Percentiles rank a stretch among this genome's conserved stretches.
Conservation (phyloP, 148 eudicot genomes). For the Nepenthes gracilis region DNA sequence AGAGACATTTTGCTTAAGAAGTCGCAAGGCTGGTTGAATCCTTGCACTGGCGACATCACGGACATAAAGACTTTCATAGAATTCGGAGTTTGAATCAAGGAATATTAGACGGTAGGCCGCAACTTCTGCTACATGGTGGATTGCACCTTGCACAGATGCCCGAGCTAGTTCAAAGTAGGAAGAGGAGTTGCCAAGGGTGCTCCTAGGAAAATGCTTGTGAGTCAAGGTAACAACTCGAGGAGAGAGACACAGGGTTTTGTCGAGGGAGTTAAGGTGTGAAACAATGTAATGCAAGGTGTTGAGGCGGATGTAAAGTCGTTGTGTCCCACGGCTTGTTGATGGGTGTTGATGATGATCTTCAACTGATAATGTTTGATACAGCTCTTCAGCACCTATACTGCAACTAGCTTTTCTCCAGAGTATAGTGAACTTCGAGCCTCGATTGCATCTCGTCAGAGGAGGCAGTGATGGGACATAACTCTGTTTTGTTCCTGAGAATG, state of each 20-base stretch:
- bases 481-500: slow-evolving; percentile 68
- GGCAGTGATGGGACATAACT: slow-evolving; percentile 88
- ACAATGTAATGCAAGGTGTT: slow-evolving; percentile 80
- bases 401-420: slow-evolving; percentile 72
- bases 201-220: slow-evolving; percentile 19
- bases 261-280: slow-evolving; percentile 59
- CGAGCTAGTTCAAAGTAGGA: slow-evolving; percentile 53
- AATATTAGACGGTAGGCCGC: slow-evolving; percentile 74
- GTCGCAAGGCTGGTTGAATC: slow-evolving; percentile 44
- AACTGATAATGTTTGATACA: slow-evolving; percentile 15
- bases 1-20: slow-evolving; percentile 66
- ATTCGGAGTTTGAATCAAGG: slow-evolving; percentile 58
- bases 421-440: slow-evolving; percentile 49
- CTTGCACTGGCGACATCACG: slow-evolving; percentile 46
- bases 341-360: slow-evolving; percentile 70
- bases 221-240: slow-evolving; percentile 34
- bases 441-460: slow-evolving; percentile 78
- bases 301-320: slow-evolving; percentile 85
- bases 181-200: slow-evolving; percentile 20
- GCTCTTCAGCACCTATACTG: slow-evolving; percentile 29
- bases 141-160: slow-evolving; percentile 37
- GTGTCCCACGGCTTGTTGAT: slow-evolving; percentile 91
- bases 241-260: slow-evolving; percentile 53
- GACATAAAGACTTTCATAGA: slow-evolving; percentile 57
- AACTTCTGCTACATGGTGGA: slow-evolving; percentile 65